Base-by-base conservation (phyloP, 306 rosid genomes). In the Vigna radiata region DNA sequence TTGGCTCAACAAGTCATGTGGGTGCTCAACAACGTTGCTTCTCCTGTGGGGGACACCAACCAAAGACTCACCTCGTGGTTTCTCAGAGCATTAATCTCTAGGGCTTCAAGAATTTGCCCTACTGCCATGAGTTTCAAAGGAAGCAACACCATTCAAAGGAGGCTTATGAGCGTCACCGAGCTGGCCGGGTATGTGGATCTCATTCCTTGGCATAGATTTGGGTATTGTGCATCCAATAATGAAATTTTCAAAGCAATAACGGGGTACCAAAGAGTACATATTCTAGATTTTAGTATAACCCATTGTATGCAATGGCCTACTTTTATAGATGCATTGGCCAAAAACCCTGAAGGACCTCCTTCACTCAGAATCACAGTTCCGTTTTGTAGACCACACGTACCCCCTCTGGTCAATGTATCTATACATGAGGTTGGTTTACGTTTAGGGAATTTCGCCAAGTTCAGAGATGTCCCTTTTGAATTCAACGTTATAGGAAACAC, bases 221-320 rank as follows among this genome's bases (percentile, higher is more conserved):
- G 98, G 0, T 95, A 85, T 58, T 90, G 87, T 81, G 97, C 93
- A 16, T 88, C 98, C 2, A 95, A 92, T 18, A 92, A 88, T 49
- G 94, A 85, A 10, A 95, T 92, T 53, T 86, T 83, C 33, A 91
- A 92, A 19, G 91, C 97, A 61, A 82, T 87, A 78, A 55, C 79
- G 14, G 96, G 97, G 13, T 90, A 76, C 66, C 68, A 74, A 58
- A 89, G 77, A 66, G 93, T 95, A 27, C 97, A 95, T 68, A 77
- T 95, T 74, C 61, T 95, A 49, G 98, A 95, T 82, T 95, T 95
- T 75, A 95, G 98, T 66, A 86, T 88, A 73, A 90, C 96, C 2
- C 91, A 91, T 52, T 90, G 98, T 79, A 90, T 95, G 98, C 98
- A 95, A n/a, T 95, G 98, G 98, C 98, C 98, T 61, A 95, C 98